phyloP scores from a whole-genome alignment of 2,329 filamentous ascomycete genomes.

The Microcera coccophila region DNA sequence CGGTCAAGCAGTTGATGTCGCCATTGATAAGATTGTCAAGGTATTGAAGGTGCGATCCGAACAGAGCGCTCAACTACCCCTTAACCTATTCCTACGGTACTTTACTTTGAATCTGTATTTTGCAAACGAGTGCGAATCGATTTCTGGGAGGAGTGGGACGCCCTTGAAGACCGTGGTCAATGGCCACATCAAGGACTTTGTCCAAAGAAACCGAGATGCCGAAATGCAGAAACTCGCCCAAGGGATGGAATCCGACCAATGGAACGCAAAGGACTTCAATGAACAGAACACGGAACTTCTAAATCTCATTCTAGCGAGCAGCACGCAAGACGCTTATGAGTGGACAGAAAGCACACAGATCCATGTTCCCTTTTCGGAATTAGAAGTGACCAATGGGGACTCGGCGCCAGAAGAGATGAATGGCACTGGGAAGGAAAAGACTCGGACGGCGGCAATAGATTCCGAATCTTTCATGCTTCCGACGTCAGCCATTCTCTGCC shows the following conservation, averaged over 20 bases:
- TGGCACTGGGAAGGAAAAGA: conserved; percentile 57
- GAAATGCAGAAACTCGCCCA: conserved; percentile 72
- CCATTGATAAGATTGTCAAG: conserved; percentile 72
- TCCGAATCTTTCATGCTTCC: conserved; percentile 83
- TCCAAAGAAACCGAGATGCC: conserved; percentile 64
- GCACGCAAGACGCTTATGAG: conserved; percentile 63
- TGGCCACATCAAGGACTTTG: conserved; percentile 75
- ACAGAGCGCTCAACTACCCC: conserved; percentile 63
- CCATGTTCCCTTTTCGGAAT: conserved; percentile 48
- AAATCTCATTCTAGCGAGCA: conserved; percentile 62
- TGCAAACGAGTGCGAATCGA: conserved; percentile 80
- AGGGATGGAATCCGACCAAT: conserved; percentile 75
- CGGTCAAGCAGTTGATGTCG: conserved; percentile 74
- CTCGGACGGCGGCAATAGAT: conserved; percentile 72
- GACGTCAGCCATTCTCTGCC: conserved; percentile 73
- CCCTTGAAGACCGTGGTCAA: conserved; percentile 76
- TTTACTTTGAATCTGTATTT: conserved; percentile 80
- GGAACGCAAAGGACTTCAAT: conserved; percentile 72
- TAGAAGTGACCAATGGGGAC: conserved; percentile 33
- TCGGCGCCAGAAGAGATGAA: conserved; percentile 42
- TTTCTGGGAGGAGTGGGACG: conserved; percentile 73
- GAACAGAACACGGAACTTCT: conserved; percentile 59
- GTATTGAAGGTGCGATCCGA: conserved; percentile 73
- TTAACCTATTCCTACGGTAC: conserved; percentile 72
- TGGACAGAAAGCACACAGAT: conserved; percentile 63